Evolutionary conservation across 75 land plant species (phyloP), one percentile per base, ranked within the genome.

Genomic region (Cupressus sempervirens): DNA sequence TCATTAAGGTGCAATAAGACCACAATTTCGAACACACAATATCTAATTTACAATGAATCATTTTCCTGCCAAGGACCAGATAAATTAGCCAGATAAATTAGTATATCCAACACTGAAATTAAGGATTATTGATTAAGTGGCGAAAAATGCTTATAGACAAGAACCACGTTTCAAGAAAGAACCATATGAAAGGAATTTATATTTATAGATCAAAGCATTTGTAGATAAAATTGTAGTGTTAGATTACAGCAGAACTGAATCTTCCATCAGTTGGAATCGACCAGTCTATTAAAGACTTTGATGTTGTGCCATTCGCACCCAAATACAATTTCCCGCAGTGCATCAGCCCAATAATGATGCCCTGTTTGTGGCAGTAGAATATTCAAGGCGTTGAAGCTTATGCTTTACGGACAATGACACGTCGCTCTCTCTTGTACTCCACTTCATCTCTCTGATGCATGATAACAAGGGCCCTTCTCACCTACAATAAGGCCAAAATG

Each of bases 371-470:
- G 73, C 73, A 68, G n/a, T 26, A 12, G 74, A 35, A 72, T 72
- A 30, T 3, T 32, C 74, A 13, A 30, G 15, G 6, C 15, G 3
- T 72, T 12, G 32, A 72, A 72, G 35, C n/a, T 88, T 88, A 96
- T 10, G 96, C 90, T 88, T 97, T 94, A 7, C 99, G 92, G 32
- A 93, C 87, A 73, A 97, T 93, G 6, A 94, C 86, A 11, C 97
- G 90, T 84, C 98, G 86, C 87, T 97, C 99, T 68, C 99, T 84
- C 87, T 89, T 93, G 85, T 94, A 94, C 75, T 97, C 99, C 40
- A 97, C 92, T 89, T 97, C 99, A 62, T 92, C 99, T 85, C 99
- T 90, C 83, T 93, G 95, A 81, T 93, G 93, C 99, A 97, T 96
- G 43, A 96, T 91, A 40, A 96, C 38, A 41, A 97, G 89, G 68